Evolutionary conservation across 768 basidiomycete species (phyloP), one percentile per base, ranked within the genome.

Genomic region (Podaxis mareebaensis): DNA sequence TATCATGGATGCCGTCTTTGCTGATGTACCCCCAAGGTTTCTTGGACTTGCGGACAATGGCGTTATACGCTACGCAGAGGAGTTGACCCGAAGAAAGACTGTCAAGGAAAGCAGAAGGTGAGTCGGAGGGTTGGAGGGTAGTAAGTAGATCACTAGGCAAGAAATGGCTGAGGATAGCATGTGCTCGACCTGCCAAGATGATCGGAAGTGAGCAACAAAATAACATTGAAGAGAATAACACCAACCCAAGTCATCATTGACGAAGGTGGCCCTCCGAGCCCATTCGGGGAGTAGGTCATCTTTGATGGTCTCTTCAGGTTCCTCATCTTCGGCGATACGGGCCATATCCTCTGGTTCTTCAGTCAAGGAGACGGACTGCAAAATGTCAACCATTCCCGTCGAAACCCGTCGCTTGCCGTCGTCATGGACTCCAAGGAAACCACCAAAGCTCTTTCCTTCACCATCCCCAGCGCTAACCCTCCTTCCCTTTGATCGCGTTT

Each of bases 1-100:
- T 87, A 69, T 93, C 92, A 68, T 96, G 95, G 17, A 96, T 86
- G 2, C 86, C 84, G 61, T 90, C 86, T 49, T 81, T 75, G 64
- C 83, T 90, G 61, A 96, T 89, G 74, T 89, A 96, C 0, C 94
- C 95, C 93, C 93, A 96, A 0, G 92, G 92, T 66, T 90, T 86
- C 53, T 85, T 85, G 7, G 92, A 94, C 63, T 86, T 84, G 26
- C 95, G 85, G 0, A 96, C 90, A 30, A 86, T 89, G 11, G 83
- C 74, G 73, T 96, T 96, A 76, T 94, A 95, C 0, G 91, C 88
- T 2, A 80, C 72, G 68, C 94, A 96, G 12, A 96, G 82, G 8
- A 93, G 74, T 68, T 93, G 90, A 0, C 95, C 94, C 3, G 89
- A 93, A 1, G 90, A 83, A 6, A 92, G 77, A 3, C 79, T 80